phyloP scores from a whole-genome alignment of 2,329 filamentous ascomycete genomes.

The Metarhizium rileyi region DNA sequence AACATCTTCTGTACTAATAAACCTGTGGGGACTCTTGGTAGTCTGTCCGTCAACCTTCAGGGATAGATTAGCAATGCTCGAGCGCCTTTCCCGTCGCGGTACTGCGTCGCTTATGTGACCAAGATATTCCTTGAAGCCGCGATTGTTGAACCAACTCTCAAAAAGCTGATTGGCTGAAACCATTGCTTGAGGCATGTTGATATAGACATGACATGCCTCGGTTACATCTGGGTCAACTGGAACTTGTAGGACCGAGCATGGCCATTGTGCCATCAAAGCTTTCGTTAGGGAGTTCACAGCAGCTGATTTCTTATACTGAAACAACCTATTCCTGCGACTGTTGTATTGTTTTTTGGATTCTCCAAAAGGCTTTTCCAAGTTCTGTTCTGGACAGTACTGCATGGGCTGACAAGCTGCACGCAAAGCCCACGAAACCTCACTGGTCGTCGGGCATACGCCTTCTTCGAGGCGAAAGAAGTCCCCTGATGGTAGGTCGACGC shows the following conservation, averaged over 20 bases:
- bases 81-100: background rate
- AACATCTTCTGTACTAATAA: background rate
- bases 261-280: conserved; percentile 1
- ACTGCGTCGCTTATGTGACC: background rate
- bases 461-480: background rate
- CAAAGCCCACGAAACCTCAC: background rate
- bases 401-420: background rate
- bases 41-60: background rate
- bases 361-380: background rate
- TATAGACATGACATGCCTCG: conserved; percentile 1
- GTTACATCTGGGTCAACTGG: background rate
- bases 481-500: background rate
- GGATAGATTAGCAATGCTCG: background rate
- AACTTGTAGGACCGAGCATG: background rate
- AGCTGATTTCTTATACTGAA: background rate
- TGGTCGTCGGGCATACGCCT: background rate
- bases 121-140: background rate
- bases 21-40: background rate
- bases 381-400: background rate
- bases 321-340: background rate
- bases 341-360: background rate
- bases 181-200: conserved; percentile 5
- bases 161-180: conserved; percentile 6
- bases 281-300: background rate
- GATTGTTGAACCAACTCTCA: background rate